Percentiles rank a stretch among this genome's conserved stretches.
phyloP scores from a whole-genome alignment of 2,329 filamentous ascomycete genomes.

The Ophiostoma sp. region DNA sequence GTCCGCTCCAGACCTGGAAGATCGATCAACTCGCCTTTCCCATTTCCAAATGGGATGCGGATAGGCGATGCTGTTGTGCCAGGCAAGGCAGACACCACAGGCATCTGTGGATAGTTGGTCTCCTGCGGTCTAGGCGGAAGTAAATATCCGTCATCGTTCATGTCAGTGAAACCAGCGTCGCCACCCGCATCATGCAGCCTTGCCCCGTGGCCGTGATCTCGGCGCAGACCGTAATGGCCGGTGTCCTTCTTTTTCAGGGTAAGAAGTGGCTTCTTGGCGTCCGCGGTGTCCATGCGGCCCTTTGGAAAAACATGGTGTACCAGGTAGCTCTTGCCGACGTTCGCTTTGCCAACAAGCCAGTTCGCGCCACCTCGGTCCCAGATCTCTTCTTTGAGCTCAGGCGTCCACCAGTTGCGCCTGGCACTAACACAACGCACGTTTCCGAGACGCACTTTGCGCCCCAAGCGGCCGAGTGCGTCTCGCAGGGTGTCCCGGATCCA shows the following conservation, averaged over 20 bases:
- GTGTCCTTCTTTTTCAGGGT: constrained; percentile 4
- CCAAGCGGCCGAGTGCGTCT: constrained; percentile 68
- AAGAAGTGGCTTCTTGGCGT: not conserved
- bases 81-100: constrained; percentile 79
- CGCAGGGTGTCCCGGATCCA: constrained; percentile 77
- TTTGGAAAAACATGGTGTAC: constrained; percentile 87
- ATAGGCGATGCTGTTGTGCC: constrained; percentile 96
- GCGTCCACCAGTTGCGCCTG: constrained; percentile 88
- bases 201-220: constrained; percentile 18
- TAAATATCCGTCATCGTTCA: constrained; percentile 53
- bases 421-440: constrained; percentile 87
- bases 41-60: constrained; percentile 82
- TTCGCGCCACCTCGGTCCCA: constrained; percentile 79
- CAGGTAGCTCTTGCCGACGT: constrained; percentile 93
- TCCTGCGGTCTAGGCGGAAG: constrained; percentile 76
- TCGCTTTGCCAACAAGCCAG: constrained; percentile 98
- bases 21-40: constrained; percentile 88
- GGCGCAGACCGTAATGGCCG: constrained; percentile 15
- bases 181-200: constrained; percentile 34
- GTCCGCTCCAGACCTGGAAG: constrained; percentile 80
- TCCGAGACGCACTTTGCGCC: constrained; percentile 74
- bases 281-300: constrained; percentile 51
- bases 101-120: constrained; percentile 77
- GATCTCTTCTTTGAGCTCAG: constrained; percentile 80
- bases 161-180: constrained; percentile 35